These are phyloP conservation scores for Ulmus americana DNA, from an alignment of 331 rosid genomes.

Conservation along the genomic window DNA sequence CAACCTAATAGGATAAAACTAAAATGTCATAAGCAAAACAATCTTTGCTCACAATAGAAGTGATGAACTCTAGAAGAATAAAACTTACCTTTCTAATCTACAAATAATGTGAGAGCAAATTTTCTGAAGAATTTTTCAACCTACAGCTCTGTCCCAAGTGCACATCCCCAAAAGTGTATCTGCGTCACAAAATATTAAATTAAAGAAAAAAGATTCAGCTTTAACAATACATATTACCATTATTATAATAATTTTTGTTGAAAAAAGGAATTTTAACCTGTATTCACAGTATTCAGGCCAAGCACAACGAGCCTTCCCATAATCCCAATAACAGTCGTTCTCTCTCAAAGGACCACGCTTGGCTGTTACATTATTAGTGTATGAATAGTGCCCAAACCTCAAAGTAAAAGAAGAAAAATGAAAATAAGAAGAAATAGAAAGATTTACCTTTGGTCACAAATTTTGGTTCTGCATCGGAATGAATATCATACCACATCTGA, in stretches of 20 bases:
- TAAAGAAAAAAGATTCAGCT: slow-evolving; percentile 7
- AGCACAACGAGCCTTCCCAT: slow-evolving; percentile 97
- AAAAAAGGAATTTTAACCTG: slow-evolving; percentile 40
- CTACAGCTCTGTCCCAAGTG: slow-evolving; percentile 99
- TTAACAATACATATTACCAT: background rate
- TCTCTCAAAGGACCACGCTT: slow-evolving; percentile 94
- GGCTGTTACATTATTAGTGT: slow-evolving; percentile 44
- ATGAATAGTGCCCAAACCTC: slow-evolving; percentile 22
- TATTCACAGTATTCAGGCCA: slow-evolving; percentile 95
- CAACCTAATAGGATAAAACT: no score
- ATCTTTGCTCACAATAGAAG: no score
- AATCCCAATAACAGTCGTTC: slow-evolving; percentile 97
- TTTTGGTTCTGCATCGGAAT: slow-evolving; percentile 59
- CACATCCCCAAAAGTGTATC: slow-evolving; percentile 94
- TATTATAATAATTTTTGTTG: background rate
- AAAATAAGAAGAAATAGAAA: background rate
- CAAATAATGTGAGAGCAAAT: slow-evolving; percentile 54
- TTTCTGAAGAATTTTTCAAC: slow-evolving; percentile 54
- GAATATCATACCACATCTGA: slow-evolving; percentile 92
- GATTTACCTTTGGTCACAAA: slow-evolving; percentile 78
- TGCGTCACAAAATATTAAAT: slow-evolving; percentile 31
- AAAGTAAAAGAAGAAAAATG: slow-evolving; percentile 6
- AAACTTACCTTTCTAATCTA: slow-evolving; percentile 54
- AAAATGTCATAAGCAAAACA: no score
- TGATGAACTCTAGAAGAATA: background rate